These are phyloP conservation scores for Tulasnella sp. DNA, from an alignment of 768 basidiomycete genomes.

Conservation along the genomic window DNA sequence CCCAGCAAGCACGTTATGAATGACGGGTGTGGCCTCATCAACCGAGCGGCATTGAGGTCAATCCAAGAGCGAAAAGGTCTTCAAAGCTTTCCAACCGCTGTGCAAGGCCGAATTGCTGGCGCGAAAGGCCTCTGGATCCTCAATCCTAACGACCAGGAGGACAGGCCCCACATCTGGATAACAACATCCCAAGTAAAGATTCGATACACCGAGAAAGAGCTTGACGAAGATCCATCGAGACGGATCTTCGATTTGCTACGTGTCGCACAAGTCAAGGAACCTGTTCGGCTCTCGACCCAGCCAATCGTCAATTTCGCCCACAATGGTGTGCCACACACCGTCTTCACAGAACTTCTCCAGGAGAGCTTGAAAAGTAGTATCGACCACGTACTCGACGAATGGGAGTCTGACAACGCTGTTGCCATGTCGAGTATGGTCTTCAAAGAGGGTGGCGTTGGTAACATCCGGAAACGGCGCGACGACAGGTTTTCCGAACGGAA, in stretches of 20 bases:
- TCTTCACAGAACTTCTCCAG: constrained; percentile 55
- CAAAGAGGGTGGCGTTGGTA: no score
- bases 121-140: constrained; percentile 44
- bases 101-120: constrained; percentile 58
- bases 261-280: constrained; percentile 14
- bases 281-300: constrained; percentile 52
- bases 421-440: no score
- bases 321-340: constrained; percentile 56
- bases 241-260: constrained; percentile 33
- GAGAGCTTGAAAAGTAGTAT: constrained; percentile 56
- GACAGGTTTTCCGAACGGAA: no score
- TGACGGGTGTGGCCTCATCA: constrained; percentile 58
- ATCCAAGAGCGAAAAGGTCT: constrained; percentile 47
- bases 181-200: constrained; percentile 36
- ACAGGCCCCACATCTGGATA: constrained; percentile 31
- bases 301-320: constrained; percentile 62
- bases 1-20: constrained; percentile 49
- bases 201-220: constrained; percentile 4
- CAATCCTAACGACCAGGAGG: constrained; percentile 1
- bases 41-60: constrained; percentile 46
- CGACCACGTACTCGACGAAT: background rate
- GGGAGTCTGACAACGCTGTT: no score
- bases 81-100: constrained; percentile 50
- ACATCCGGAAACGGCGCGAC: no score
- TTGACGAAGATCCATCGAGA: constrained; percentile 21